Evolutionary conservation across 2,329 filamentous ascomycete genomes (phyloP).

Genomic region (Zasmidium angulare): DNA sequence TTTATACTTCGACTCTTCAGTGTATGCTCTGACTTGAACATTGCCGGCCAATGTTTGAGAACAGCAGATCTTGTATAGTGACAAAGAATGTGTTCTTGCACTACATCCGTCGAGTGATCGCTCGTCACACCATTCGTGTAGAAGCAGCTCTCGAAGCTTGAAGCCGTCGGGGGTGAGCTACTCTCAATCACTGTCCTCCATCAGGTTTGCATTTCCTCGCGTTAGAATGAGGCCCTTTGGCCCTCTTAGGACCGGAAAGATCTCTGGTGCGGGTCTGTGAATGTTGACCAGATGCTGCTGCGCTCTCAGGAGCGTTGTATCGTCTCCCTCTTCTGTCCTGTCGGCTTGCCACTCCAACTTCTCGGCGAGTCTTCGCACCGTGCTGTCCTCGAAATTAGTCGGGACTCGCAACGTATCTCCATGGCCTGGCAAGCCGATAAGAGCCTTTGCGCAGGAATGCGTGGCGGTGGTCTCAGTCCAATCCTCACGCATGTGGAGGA

Average conservation of each 20-base stretch:
- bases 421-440: background rate
- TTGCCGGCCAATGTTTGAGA: no score
- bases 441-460: background rate
- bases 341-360: background rate
- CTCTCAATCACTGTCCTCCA: no score
- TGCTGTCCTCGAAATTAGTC: background rate
- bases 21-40: no score
- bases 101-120: no score
- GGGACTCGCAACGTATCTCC: background rate
- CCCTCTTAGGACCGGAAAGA: background rate
- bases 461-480: background rate
- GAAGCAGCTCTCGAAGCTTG: no score
- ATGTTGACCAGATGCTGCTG: background rate
- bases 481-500: background rate
- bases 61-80: no score
- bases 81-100: no score
- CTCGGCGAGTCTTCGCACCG: background rate
- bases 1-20: no score
- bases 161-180: no score
- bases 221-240: background rate
- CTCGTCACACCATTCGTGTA: no score
- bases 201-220: no score
- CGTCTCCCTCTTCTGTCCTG: background rate
- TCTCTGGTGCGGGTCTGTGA: background rate
- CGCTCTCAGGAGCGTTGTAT: background rate